Conservation (phyloP, 78 protist genomes). For the Emiliania huxleyi region DNA sequence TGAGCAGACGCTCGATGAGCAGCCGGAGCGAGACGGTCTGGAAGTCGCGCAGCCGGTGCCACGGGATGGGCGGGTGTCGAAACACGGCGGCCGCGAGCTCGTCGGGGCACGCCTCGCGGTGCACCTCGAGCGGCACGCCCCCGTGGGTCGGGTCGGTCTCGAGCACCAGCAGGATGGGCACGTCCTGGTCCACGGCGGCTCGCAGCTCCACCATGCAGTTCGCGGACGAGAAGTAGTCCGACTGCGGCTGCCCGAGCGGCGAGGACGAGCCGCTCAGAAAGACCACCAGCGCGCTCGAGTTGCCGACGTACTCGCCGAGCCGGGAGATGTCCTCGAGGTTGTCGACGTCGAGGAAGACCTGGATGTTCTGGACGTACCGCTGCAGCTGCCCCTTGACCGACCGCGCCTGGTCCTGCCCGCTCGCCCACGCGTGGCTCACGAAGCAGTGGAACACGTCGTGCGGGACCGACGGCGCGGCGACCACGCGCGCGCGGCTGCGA, state of each 20-base stretch:
- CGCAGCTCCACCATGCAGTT: neutral
- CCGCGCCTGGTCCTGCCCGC: neutral
- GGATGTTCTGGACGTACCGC: neutral
- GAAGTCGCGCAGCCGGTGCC: too few species aligned
- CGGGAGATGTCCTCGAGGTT: neutral
- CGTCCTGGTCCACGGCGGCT: too few species aligned
- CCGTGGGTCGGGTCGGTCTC: too few species aligned
- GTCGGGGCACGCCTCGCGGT: too few species aligned
- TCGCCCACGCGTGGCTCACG: neutral
- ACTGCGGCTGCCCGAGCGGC: neutral
- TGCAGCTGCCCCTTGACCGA: neutral
- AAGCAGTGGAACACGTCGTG: neutral
- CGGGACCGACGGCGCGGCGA: neutral
- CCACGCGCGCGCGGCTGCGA: neutral
- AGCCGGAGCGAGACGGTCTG: too few species aligned
- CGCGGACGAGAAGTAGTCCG: neutral
- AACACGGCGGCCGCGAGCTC: too few species aligned
- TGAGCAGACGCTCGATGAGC: too few species aligned
- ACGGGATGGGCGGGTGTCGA: too few species aligned
- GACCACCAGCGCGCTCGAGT: neutral
- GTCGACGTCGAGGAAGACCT: neutral
- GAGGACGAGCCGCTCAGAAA: neutral
- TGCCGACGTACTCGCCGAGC: neutral
- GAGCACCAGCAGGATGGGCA: too few species aligned
- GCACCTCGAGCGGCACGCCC: too few species aligned